Evolutionary conservation across 108 stramenopile species (phyloP).

Genomic region (Nitzschia sp.): DNA sequence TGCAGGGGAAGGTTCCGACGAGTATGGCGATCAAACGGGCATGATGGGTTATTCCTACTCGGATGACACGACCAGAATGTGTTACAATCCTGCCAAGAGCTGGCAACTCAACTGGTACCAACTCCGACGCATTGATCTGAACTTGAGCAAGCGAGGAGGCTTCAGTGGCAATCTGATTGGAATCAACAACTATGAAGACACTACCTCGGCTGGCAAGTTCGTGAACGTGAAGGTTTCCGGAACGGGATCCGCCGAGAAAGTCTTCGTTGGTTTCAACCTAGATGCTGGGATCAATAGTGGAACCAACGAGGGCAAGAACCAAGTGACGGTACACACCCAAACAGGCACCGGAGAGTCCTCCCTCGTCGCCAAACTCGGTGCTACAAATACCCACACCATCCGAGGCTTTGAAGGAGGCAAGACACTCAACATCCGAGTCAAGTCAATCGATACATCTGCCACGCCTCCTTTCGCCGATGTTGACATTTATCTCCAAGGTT

Average conservation of each 20-base stretch:
- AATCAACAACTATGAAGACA: background rate
- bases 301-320: slow-evolving; percentile 25
- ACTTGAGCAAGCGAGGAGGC: slow-evolving; percentile 11
- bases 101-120: slow-evolving; percentile 47
- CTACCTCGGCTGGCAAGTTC: background rate
- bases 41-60: slow-evolving; percentile 49
- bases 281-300: slow-evolving; percentile 25
- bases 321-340: slow-evolving; percentile 15
- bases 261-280: slow-evolving; percentile 29
- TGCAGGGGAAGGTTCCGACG: slow-evolving; percentile 17
- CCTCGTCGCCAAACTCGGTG: slow-evolving; percentile 10
- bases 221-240: slow-evolving; percentile 11
- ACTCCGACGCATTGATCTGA: slow-evolving; percentile 9
- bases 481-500: background rate
- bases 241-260: background rate
- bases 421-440: background rate
- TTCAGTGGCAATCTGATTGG: slow-evolving; percentile 10
- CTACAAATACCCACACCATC: background rate
- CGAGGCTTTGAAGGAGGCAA: background rate
- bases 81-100: slow-evolving; percentile 59
- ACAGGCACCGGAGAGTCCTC: slow-evolving; percentile 3
- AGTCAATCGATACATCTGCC: background rate
- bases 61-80: slow-evolving; percentile 44
- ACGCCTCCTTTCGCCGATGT: background rate
- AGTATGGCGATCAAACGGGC: slow-evolving; percentile 19